Percentiles rank a stretch among this genome's conserved stretches.
Evolutionary conservation across 192 early-diverging fungal genomes (phyloP).

Genomic region (Phlyctochytrium bullatum): DNA sequence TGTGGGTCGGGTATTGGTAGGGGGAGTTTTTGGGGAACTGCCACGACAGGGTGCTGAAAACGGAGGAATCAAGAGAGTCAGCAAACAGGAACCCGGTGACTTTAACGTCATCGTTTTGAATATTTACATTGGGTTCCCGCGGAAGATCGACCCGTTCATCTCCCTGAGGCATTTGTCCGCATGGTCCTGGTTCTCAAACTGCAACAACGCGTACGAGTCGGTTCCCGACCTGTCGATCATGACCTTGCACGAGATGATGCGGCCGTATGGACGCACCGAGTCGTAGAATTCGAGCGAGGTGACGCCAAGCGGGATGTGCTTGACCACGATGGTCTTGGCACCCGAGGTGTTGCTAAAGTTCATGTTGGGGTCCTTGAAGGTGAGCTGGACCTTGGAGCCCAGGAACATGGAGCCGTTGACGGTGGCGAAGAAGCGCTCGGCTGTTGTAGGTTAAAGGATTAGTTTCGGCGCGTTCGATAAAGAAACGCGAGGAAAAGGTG

Average conservation of each 20-base stretch:
- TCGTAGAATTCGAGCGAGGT: conserved; percentile 47
- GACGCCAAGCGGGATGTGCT: conserved; percentile 44
- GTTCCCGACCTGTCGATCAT: conserved; percentile 48
- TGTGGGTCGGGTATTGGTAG: conserved; percentile 44
- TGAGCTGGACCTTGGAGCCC: conserved; percentile 45
- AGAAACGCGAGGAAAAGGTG: not conserved
- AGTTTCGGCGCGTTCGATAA: not conserved
- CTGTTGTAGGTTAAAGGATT: too few species aligned
- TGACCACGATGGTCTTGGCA: conserved; percentile 45
- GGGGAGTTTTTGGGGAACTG: conserved; percentile 49
- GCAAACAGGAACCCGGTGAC: not conserved
- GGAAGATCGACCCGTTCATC: conserved; percentile 39
- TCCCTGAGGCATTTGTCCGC: conserved; percentile 44
- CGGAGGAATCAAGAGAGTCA: not conserved
- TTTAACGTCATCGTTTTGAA: not conserved
- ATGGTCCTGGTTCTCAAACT: conserved; percentile 51
- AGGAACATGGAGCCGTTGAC: conserved; percentile 51
- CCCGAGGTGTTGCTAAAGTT: conserved; percentile 53
- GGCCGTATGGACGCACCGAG: conserved; percentile 33
- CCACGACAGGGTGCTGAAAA: conserved; percentile 40
- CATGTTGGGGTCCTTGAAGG: conserved; percentile 51
- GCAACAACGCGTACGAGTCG: conserved; percentile 46
- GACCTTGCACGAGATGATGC: conserved; percentile 54
- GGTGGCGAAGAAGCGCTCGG: conserved; percentile 50
- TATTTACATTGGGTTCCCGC: conserved; percentile 38